Evolutionary conservation across 2,329 filamentous ascomycete species (phyloP).

Genomic region (Gyromitra esculenta): DNA sequence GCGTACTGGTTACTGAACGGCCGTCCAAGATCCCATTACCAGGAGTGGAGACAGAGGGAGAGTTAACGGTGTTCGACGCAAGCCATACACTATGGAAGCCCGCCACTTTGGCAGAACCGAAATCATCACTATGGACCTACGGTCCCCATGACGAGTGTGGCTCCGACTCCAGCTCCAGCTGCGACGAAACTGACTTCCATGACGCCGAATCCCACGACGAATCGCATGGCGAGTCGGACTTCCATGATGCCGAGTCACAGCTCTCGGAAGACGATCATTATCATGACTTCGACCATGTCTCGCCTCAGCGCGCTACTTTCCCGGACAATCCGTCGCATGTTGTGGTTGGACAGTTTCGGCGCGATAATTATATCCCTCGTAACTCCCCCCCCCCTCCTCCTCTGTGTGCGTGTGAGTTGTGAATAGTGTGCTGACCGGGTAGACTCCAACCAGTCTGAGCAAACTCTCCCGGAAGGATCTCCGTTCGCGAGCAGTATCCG

Average conservation of each 20-base stretch:
- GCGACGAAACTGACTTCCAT: constrained; percentile 34
- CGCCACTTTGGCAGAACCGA: constrained; percentile 3
- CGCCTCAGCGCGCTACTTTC: not conserved
- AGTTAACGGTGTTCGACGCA: constrained; percentile 24
- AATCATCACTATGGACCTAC: not conserved
- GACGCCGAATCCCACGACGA: constrained; percentile 34
- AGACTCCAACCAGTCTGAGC: not conserved
- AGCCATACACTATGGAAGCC: constrained; percentile 30
- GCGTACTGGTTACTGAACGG: constrained; percentile 5
- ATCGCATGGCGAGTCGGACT: constrained; percentile 27
- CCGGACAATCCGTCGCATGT: constrained; percentile 21
- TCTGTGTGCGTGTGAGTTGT: too few relatives aligned
- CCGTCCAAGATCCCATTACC: constrained; percentile 11
- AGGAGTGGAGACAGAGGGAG: not conserved
- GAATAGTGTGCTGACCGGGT: not conserved
- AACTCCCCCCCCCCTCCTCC: not conserved
- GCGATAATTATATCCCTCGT: constrained; percentile 38
- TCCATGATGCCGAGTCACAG: constrained; percentile 39
- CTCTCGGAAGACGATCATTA: constrained; percentile 37
- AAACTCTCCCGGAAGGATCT: constrained; percentile 20
- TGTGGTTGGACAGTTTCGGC: constrained; percentile 38
- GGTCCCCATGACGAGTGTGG: not conserved
- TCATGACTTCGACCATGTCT: constrained; percentile 28
- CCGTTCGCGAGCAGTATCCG: constrained; percentile 29
- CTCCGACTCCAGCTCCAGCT: constrained; percentile 8